A percentile compares a stretch with the other conserved stretches of the same genome.
Evolutionary conservation across 805 yeast species (phyloP).

Genomic region (Komagataella phaffii): DNA sequence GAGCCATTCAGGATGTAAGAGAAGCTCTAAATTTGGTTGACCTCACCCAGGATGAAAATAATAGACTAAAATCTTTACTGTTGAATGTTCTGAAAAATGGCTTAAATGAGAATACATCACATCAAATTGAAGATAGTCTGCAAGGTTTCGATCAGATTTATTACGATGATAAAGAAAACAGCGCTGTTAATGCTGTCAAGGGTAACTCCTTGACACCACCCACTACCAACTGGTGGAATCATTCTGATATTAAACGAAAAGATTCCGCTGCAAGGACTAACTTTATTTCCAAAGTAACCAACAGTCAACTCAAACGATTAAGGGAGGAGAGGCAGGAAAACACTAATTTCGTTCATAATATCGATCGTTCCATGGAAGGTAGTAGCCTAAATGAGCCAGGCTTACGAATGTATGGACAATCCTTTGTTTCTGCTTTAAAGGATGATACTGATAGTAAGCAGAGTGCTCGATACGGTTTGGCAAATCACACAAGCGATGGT

Average conservation of each 20-base stretch:
- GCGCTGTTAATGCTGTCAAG: neutral
- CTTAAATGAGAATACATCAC: neutral
- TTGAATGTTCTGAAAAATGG: neutral
- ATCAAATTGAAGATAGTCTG: neutral
- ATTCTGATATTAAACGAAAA: neutral
- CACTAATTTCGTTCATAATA: neutral
- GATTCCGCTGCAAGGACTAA: neutral
- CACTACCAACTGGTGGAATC: neutral
- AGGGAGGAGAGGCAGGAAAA: neutral
- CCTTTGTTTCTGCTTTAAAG: neutral
- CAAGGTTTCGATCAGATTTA: neutral
- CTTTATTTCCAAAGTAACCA: neutral
- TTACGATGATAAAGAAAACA: neutral
- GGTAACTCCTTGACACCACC: neutral
- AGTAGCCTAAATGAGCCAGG: neutral
- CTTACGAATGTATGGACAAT: neutral
- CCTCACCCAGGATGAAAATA: constrained; percentile 7
- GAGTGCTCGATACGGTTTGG: no score
- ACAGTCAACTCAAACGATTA: neutral
- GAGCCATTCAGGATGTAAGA: constrained; percentile 46
- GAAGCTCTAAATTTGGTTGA: constrained; percentile 25
- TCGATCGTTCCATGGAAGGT: neutral
- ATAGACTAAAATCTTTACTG: constrained; percentile 10
- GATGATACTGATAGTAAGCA: neutral
- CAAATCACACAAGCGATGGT: no score